These are phyloP conservation scores for Fusarium devonianum DNA, from an alignment of 2,329 filamentous ascomycete genomes.

Conservation along the genomic window DNA sequence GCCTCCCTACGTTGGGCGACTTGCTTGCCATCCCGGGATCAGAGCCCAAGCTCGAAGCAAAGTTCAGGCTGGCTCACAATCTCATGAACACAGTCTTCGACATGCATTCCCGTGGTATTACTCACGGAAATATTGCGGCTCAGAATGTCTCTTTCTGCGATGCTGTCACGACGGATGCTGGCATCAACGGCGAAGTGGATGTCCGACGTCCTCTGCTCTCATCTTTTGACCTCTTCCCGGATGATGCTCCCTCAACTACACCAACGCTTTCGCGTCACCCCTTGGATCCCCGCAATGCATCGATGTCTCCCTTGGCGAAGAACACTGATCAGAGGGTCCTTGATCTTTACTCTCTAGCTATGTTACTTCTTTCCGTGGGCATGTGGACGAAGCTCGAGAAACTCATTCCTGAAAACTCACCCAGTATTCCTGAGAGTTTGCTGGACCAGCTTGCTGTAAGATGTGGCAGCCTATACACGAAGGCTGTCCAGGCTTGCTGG, in stretches of 20 bases:
- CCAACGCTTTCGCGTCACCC: constrained; percentile 63
- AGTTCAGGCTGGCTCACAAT: constrained; percentile 77
- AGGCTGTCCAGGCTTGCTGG: constrained; percentile 76
- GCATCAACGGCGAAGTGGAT: constrained; percentile 60
- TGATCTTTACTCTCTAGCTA: constrained; percentile 76
- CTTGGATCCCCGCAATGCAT: constrained; percentile 62
- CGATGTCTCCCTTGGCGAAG: constrained; percentile 56
- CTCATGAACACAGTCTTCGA: constrained; percentile 76
- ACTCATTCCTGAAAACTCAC: constrained; percentile 52
- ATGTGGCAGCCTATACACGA: constrained; percentile 78
- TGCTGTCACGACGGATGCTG: constrained; percentile 51
- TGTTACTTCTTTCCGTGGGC: constrained; percentile 77
- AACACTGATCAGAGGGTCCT: constrained; percentile 64
- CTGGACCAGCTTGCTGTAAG: constrained; percentile 69
- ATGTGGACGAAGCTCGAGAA: constrained; percentile 74
- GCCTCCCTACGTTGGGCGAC: constrained; percentile 61
- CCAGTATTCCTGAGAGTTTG: constrained; percentile 66
- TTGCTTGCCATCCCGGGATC: constrained; percentile 60
- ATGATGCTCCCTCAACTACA: constrained; percentile 32
- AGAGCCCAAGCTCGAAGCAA: constrained; percentile 75
- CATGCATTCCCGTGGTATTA: constrained; percentile 72
- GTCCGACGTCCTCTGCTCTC: constrained; percentile 74
- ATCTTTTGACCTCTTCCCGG: constrained; percentile 74
- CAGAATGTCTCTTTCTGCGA: constrained; percentile 72
- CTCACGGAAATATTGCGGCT: constrained; percentile 74